phyloP scores from a whole-genome alignment of 2,329 filamentous ascomycete genomes.

The Nothomitra cinnamomea region DNA sequence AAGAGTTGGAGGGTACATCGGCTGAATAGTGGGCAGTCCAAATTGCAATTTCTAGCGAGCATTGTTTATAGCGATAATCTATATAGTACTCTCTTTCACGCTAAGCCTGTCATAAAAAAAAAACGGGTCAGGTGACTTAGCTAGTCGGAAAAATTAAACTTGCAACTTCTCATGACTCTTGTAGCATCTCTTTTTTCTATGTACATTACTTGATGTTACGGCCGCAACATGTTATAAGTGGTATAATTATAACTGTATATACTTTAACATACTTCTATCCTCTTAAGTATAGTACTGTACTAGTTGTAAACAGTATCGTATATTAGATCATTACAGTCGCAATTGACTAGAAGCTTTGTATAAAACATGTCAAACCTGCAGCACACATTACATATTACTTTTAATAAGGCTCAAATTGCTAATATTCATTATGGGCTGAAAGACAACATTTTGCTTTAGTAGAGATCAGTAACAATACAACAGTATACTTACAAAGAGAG shows the following conservation, averaged over 20 bases:
- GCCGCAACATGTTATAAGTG: too few relatives aligned
- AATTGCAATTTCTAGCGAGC: too few relatives aligned
- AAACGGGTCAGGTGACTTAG: neutral
- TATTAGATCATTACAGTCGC: neutral
- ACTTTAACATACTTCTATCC: neutral
- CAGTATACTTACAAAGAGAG: neutral
- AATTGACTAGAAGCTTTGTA: neutral
- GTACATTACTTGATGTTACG: too few relatives aligned
- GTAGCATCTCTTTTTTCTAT: neutral
- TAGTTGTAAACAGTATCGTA: neutral
- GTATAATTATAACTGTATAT: too few relatives aligned
- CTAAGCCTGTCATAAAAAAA: too few relatives aligned
- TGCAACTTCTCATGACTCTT: too few relatives aligned
- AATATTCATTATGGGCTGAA: neutral
- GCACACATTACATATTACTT: neutral
- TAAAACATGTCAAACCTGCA: neutral
- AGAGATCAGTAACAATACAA: neutral
- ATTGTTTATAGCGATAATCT: too few relatives aligned
- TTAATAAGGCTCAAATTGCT: neutral
- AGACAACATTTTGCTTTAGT: neutral
- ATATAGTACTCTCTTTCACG: too few relatives aligned
- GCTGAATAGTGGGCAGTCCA: too few relatives aligned
- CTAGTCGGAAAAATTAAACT: too few relatives aligned
- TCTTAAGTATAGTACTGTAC: neutral
- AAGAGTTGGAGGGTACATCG: constrained; percentile 14